Evolutionary conservation across 1,284 basidiomycete genomes (phyloP).

Genomic region (Trichosporon faecale): DNA sequence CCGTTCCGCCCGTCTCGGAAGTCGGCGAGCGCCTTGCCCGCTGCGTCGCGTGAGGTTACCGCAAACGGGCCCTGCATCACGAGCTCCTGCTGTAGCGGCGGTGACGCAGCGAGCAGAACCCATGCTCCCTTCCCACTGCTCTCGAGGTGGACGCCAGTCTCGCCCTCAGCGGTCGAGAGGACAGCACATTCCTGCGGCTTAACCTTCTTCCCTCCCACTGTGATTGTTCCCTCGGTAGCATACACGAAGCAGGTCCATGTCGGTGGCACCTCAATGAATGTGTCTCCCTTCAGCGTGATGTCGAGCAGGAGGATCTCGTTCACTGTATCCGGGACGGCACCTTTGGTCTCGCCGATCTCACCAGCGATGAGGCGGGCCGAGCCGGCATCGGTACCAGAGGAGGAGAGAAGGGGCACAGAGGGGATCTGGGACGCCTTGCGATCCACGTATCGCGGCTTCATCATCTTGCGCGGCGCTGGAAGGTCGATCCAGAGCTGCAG

Average conservation of each 20-base stretch:
- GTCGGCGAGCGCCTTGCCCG: conserved; percentile 76
- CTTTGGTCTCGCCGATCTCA: conserved; percentile 64
- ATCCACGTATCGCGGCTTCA: conserved; percentile 55
- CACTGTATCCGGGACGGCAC: conserved; percentile 89
- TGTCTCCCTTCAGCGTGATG: conserved; percentile 59
- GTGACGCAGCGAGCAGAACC: conserved; percentile 74
- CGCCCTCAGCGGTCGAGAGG: conserved; percentile 40
- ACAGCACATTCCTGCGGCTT: conserved; percentile 70
- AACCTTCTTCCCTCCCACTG: conserved; percentile 53
- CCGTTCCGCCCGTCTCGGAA: conserved; percentile 77
- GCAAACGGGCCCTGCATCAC: conserved; percentile 63
- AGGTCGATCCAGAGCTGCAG: conserved; percentile 94
- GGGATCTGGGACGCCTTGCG: conserved; percentile 30
- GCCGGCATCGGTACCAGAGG: background rate
- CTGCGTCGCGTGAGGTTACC: conserved; percentile 74
- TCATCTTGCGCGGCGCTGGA: conserved; percentile 80
- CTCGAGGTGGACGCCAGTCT: conserved; percentile 46
- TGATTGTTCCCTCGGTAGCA: conserved; percentile 63
- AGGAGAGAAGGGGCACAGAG: background rate
- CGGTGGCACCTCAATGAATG: conserved; percentile 81
- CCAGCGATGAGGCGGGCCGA: conserved; percentile 72
- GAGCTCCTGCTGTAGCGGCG: conserved; percentile 83
- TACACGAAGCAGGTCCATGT: conserved; percentile 83
- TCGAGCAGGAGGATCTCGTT: conserved; percentile 59
- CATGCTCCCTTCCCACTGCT: conserved; percentile 46